phyloP scores from a whole-genome alignment of 1,139 yeast genomes.

The Geotrichum siamense region DNA sequence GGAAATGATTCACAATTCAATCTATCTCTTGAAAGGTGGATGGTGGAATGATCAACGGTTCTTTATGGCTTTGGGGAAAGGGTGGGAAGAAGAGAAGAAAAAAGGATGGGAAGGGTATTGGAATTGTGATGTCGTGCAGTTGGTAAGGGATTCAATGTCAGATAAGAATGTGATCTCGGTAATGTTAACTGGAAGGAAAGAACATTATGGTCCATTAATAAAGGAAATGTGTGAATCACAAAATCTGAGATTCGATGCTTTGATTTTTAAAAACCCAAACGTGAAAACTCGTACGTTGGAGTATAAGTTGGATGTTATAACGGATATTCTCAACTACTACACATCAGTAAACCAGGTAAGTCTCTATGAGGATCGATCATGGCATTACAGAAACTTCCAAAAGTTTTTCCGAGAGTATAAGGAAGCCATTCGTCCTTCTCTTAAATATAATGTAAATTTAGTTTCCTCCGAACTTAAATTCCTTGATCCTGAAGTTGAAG shows the following conservation, averaged over 20 bases:
- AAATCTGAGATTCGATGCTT: constrained; percentile 36
- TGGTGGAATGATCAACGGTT: constrained; percentile 43
- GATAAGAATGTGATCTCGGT: constrained; percentile 36
- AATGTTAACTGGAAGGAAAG: constrained; percentile 40
- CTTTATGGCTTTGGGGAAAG: constrained; percentile 33
- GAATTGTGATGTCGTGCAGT: constrained; percentile 38
- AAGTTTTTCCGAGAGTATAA: constrained; percentile 30
- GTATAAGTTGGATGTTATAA: constrained; percentile 36
- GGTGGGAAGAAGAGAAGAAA: constrained; percentile 30
- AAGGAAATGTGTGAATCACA: constrained; percentile 28
- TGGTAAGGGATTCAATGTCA: constrained; percentile 32
- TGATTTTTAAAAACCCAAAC: constrained; percentile 32
- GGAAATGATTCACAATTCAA: constrained; percentile 28
- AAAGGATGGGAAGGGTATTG: constrained; percentile 36
- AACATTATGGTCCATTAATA: constrained; percentile 29
- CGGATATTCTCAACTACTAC: constrained; percentile 34
- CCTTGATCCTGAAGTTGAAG: constrained; percentile 33
- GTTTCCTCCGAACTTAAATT: constrained; percentile 27
- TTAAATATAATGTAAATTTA: constrained; percentile 29
- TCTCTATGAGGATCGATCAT: constrained; percentile 40
- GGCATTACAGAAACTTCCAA: constrained; percentile 36
- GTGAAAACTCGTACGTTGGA: constrained; percentile 28
- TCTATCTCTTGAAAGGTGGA: constrained; percentile 36
- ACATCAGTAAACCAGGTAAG: constrained; percentile 30
- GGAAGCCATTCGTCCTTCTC: constrained; percentile 24